Evolutionary conservation across 1,139 yeast genomes (phyloP), one percentile per base, ranked within the genome.

Genomic region (Scheffersomyces segobiensis): DNA sequence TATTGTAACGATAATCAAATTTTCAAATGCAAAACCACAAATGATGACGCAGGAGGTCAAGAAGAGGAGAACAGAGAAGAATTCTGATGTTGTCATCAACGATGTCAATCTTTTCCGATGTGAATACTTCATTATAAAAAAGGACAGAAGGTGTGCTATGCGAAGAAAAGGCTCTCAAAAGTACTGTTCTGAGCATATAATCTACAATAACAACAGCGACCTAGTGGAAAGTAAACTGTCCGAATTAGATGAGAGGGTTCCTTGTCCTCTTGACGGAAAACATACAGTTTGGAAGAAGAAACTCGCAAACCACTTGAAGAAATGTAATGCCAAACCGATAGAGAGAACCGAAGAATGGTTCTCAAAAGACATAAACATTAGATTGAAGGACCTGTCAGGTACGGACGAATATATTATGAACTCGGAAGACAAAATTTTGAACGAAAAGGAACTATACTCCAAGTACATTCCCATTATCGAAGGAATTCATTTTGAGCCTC

Each of bases 191-290:
- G 89, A 88, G 64, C 96, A 90, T 69, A 62, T 79, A 71, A 71
- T 67, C 19, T 61, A 62, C 18, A 54, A 58, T 5, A 56, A 53
- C 5, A 50, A 42, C 14, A 52, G 50, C 18, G 62, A 60, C 14
- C 49, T 52, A 5, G 67, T 62, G 26, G 62, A 61, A 8, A 55
- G 59, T 0, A 7, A 52, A 32, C 14, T 53, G 47, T 14, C 49
- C 6, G 55, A 56, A 12, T 46, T 48, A 21, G 71, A 75, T 18
- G 75, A 74, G 46, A 74, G 97, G 60, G 80, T 93, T 0, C 85
- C 88, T 3, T 93, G 98, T 71, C 93, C 97, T 0, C 69, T 88
- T 46, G 97, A 92, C 68, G 85, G 88, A 0, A 79, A 84, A 5
- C 98, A 93, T 70, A 82, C 89, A 0, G 86, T 93, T 0, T 87